A percentile compares a stretch with the other conserved stretches of the same genome.
Evolutionary conservation across 495 filamentous ascomycete genomes (phyloP).

Genomic region (Xylaria nigripes): DNA sequence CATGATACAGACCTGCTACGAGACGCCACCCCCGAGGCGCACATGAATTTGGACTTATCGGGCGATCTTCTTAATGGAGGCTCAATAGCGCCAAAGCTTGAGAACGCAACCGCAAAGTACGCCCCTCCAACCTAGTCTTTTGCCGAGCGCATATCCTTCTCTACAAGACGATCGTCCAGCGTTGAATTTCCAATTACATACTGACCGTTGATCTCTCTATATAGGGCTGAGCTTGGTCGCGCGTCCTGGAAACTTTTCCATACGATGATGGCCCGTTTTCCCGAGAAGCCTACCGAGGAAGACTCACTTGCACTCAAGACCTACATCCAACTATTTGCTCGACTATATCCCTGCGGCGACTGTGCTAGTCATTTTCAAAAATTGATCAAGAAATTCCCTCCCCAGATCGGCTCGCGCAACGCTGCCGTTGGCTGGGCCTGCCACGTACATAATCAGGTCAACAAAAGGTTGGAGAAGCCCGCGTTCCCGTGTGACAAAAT

Average conservation of each 20-base stretch:
- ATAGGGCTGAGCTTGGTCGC: constrained; percentile 77
- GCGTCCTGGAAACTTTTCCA: constrained; percentile 90
- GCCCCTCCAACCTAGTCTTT: constrained; percentile 8
- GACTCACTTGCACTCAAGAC: constrained; percentile 76
- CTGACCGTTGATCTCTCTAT: constrained; percentile 8
- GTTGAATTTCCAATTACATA: not conserved
- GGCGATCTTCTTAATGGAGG: constrained; percentile 56
- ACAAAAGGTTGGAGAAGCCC: constrained; percentile 72
- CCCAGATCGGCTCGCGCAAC: constrained; percentile 76
- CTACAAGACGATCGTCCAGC: no score
- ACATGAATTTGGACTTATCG: constrained; percentile 20
- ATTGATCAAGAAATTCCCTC: constrained; percentile 75
- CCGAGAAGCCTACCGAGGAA: constrained; percentile 71
- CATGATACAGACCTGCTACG: constrained; percentile 4
- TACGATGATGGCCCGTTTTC: constrained; percentile 91
- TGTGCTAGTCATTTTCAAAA: constrained; percentile 86
- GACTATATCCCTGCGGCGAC: constrained; percentile 92
- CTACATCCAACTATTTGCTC: constrained; percentile 82
- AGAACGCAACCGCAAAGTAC: constrained; percentile 85
- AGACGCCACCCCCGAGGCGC: constrained; percentile 3
- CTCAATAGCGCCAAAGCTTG: constrained; percentile 79
- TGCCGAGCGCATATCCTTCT: not conserved
- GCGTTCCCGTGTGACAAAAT: constrained; percentile 84
- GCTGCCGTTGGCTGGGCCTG: constrained; percentile 88
- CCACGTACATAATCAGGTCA: constrained; percentile 91